Evolutionary conservation across 305 asterid species (phyloP).

Genomic region (Andrographis paniculata): DNA sequence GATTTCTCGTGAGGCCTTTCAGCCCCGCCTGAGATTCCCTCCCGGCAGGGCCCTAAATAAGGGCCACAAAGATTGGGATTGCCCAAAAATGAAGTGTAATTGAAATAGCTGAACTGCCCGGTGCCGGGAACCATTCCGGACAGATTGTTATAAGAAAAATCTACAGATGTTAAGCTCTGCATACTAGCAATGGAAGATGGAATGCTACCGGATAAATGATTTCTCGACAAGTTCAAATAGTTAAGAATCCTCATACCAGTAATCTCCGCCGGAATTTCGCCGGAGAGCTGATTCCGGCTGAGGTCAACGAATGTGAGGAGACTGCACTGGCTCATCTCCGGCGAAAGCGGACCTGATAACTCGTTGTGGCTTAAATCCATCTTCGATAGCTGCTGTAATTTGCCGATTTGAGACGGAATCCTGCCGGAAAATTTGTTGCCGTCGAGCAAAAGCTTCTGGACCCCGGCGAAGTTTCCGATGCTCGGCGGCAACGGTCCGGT

Average conservation of each 20-base stretch:
- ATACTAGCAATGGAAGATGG: slow-evolving; percentile 63
- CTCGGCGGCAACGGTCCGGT: slow-evolving; percentile 70
- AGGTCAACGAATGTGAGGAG: slow-evolving; percentile 71
- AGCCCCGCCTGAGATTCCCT: slow-evolving; percentile 42
- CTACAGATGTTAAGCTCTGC: slow-evolving; percentile 92
- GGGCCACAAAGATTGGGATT: slow-evolving; percentile 88
- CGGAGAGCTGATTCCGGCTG: slow-evolving; percentile 66
- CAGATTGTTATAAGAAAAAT: slow-evolving; percentile 79
- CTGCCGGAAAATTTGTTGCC: slow-evolving; percentile 75
- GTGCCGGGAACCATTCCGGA: slow-evolving; percentile 85
- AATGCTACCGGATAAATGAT: slow-evolving; percentile 63
- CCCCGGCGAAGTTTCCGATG: slow-evolving; percentile 63
- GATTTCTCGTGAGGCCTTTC: slow-evolving; percentile 46
- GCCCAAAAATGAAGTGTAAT: slow-evolving; percentile 77
- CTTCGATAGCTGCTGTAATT: slow-evolving; percentile 78
- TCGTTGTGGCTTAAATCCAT: slow-evolving; percentile 73
- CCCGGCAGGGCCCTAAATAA: slow-evolving; percentile 74
- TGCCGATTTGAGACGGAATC: slow-evolving; percentile 66
- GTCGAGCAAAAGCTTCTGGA: slow-evolving; percentile 84
- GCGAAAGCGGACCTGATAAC: slow-evolving; percentile 53
- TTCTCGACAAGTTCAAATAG: slow-evolving; percentile 76
- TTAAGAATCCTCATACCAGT: slow-evolving; percentile 79
- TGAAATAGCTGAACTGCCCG: slow-evolving; percentile 82
- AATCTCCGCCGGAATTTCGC: slow-evolving; percentile 66
- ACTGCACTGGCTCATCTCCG: slow-evolving; percentile 72